These are phyloP conservation scores for Botrytis fabae DNA, from an alignment of 2,329 filamentous ascomycete species.

Conservation along the genomic window DNA sequence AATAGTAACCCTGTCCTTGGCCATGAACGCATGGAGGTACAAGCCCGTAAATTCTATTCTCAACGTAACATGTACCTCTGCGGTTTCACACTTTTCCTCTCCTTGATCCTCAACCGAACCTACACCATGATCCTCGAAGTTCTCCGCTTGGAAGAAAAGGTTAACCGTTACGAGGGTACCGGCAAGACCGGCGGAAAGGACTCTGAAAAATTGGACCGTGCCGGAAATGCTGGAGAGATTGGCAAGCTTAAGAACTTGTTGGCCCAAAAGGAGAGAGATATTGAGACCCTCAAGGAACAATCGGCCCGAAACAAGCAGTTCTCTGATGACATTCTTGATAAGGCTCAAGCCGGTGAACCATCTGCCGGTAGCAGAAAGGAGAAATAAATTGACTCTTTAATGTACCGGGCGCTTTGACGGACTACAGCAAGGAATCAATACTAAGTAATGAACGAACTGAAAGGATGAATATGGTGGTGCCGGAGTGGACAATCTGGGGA, in stretches of 20 bases:
- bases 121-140: slow-evolving; percentile 71
- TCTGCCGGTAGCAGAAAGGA: slow-evolving; percentile 15
- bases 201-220: slow-evolving; percentile 68
- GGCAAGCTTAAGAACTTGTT: slow-evolving; percentile 65
- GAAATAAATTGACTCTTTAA: background rate
- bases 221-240: slow-evolving; percentile 76
- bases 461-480: background rate
- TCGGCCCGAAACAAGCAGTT: slow-evolving; percentile 55
- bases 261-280: slow-evolving; percentile 74
- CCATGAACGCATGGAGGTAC: slow-evolving; percentile 94
- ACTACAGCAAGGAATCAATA: background rate
- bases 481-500: background rate
- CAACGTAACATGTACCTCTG: slow-evolving; percentile 99
- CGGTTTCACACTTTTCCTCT: slow-evolving; percentile 98
- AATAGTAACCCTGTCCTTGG: slow-evolving; percentile 71
- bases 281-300: slow-evolving; percentile 50
- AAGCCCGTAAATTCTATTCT: slow-evolving; percentile 99
- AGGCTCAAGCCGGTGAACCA: slow-evolving; percentile 14
- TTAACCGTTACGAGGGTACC: slow-evolving; percentile 78
- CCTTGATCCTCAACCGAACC: slow-evolving; percentile 97
- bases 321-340: slow-evolving; percentile 15
- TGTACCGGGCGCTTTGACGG: slow-evolving; percentile 5
- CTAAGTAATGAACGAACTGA: background rate
- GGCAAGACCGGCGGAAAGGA: slow-evolving; percentile 62
- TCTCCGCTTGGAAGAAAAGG: slow-evolving; percentile 79